phyloP scores from a whole-genome alignment of 164 flowering plant genomes.

The Aristolochia californica region DNA sequence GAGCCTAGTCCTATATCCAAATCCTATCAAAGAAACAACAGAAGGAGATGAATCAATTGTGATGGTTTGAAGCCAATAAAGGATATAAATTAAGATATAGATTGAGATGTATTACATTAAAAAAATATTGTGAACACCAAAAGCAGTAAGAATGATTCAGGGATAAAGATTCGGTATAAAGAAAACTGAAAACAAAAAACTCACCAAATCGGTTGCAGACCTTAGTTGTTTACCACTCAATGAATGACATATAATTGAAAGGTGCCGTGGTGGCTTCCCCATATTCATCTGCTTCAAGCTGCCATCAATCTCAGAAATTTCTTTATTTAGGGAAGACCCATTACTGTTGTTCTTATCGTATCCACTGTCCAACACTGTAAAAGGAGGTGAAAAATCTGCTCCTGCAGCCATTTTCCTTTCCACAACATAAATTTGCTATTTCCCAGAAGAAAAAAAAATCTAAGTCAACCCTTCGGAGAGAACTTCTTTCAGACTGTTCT shows the following conservation, averaged over 20 bases:
- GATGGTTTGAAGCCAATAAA: background rate
- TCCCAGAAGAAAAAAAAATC: background rate
- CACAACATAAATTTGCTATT: slow-evolving; percentile 15
- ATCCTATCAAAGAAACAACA: slow-evolving; percentile 26
- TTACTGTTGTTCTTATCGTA: slow-evolving; percentile 22
- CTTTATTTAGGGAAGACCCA: slow-evolving; percentile 17
- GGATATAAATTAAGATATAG: too few relatives aligned
- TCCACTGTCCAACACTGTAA: slow-evolving; percentile 21
- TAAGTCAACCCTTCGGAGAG: background rate
- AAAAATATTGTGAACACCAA: too few relatives aligned
- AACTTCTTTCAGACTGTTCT: background rate
- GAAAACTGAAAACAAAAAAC: slow-evolving; percentile 4
- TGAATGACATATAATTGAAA: slow-evolving; percentile 41
- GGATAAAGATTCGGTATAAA: too few relatives aligned
- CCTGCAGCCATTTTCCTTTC: slow-evolving; percentile 29
- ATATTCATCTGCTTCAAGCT: slow-evolving; percentile 18
- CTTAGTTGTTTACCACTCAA: slow-evolving; percentile 36
- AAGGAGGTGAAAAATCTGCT: slow-evolving; percentile 24
- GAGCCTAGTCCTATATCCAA: slow-evolving; percentile 23
- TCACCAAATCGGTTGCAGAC: slow-evolving; percentile 23
- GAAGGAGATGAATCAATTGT: background rate
- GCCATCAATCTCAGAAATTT: slow-evolving; percentile 23
- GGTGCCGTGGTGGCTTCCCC: slow-evolving; percentile 51
- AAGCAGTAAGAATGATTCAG: too few relatives aligned
- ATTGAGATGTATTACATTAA: too few relatives aligned